A percentile compares a stretch with the other conserved stretches of the same genome.
These are phyloP conservation scores for Mycosphaerelloides madeirae DNA, from an alignment of 2,329 filamentous ascomycete genomes.

Conservation along the genomic window DNA sequence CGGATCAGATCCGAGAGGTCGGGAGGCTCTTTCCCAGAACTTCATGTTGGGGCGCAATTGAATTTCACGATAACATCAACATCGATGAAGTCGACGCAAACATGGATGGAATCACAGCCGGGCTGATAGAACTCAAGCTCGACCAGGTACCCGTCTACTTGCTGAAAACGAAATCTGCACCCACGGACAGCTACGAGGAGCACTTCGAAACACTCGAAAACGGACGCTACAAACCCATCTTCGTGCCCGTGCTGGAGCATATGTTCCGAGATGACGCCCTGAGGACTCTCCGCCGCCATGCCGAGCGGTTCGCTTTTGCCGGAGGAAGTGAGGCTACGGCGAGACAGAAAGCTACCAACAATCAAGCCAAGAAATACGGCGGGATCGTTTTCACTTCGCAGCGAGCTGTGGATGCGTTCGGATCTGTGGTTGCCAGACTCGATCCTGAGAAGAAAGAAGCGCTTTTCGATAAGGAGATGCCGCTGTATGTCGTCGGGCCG, in stretches of 20 bases:
- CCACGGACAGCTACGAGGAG: conserved; percentile 67
- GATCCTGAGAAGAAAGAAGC: conserved; percentile 29
- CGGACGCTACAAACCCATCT: conserved; percentile 57
- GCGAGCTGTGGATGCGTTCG: conserved; percentile 74
- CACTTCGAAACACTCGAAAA: conserved; percentile 51
- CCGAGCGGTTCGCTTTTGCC: conserved; percentile 44
- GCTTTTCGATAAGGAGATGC: conserved; percentile 47
- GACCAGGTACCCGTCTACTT: conserved; percentile 57
- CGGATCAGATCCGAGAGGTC: neutral
- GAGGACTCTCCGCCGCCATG: conserved; percentile 47
- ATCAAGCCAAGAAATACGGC: conserved; percentile 52
- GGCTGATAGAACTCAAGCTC: conserved; percentile 22
- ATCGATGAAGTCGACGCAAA: conserved; percentile 1
- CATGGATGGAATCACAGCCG: conserved; percentile 26
- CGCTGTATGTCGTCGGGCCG: conserved; percentile 74
- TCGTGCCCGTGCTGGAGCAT: conserved; percentile 74
- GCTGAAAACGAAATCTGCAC: conserved; percentile 71
- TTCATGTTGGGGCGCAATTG: too few relatives aligned
- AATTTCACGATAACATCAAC: neutral
- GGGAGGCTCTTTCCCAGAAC: neutral
- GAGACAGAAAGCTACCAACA: conserved; percentile 29
- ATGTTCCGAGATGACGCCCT: conserved; percentile 59
- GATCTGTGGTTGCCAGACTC: conserved; percentile 55
- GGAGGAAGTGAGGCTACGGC: conserved; percentile 24
- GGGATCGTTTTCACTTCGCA: conserved; percentile 84